Conservation (phyloP, 106 monocot genomes). For the Platanthera guangdongensis region DNA sequence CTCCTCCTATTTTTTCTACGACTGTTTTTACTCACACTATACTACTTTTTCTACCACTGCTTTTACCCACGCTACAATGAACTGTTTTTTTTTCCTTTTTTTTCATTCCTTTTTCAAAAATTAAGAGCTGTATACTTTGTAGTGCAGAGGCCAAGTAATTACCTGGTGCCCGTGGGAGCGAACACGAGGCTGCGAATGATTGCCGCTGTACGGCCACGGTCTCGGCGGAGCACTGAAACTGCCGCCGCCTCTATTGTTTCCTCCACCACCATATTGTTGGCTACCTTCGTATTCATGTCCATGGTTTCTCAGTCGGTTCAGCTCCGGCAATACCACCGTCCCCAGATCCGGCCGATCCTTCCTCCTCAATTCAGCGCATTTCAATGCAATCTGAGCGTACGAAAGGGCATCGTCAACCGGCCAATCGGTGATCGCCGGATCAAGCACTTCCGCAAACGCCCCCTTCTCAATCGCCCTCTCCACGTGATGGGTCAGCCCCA, state of each 20-base stretch:
- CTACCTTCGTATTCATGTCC: constrained; percentile 21
- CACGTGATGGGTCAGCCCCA: constrained; percentile 76
- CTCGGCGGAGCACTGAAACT: background rate
- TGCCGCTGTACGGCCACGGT: background rate
- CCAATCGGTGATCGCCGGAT: constrained; percentile 53
- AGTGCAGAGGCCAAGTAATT: background rate
- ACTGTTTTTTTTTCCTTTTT: too few relatives aligned
- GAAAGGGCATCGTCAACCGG: constrained; percentile 48
- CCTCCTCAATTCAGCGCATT: constrained; percentile 26
- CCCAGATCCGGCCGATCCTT: constrained; percentile 27
- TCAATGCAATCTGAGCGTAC: constrained; percentile 46
- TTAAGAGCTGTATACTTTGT: background rate
- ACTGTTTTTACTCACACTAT: too few relatives aligned
- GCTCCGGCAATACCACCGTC: constrained; percentile 54
- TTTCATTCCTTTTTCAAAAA: too few relatives aligned
- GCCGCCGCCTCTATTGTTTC: background rate
- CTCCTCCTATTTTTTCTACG: too few relatives aligned
- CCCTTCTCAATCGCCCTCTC: constrained; percentile 67
- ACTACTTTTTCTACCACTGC: too few relatives aligned
- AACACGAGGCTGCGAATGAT: background rate
- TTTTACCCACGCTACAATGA: too few relatives aligned
- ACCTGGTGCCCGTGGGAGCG: constrained; percentile 1
- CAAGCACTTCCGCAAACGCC: constrained; percentile 45
- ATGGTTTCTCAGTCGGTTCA: constrained; percentile 36
- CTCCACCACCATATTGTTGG: background rate